phyloP scores from a whole-genome alignment of 805 yeast genomes.

The fission yeast (Schizosaccharomyces pombe) region DNA sequence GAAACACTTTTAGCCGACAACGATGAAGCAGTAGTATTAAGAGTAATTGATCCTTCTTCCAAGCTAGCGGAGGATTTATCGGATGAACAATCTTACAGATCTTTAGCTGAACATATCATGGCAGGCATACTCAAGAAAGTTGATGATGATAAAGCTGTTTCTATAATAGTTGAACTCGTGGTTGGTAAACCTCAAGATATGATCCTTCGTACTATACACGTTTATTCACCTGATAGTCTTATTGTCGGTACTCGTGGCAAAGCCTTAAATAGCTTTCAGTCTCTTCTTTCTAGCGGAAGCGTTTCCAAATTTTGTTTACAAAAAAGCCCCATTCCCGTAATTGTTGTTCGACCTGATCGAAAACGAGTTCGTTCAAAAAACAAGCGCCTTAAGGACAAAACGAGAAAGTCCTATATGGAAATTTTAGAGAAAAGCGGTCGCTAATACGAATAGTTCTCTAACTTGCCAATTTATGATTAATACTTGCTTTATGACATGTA shows the following conservation, averaged over 20 bases:
- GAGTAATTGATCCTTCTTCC: slow-evolving; percentile 20
- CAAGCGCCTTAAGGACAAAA: slow-evolving; percentile 16
- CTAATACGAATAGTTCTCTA: background rate
- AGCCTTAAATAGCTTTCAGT: slow-evolving; percentile 18
- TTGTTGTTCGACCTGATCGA: slow-evolving; percentile 22
- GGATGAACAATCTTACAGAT: slow-evolving; percentile 13
- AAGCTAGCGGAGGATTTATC: slow-evolving; percentile 6
- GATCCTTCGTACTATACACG: slow-evolving; percentile 21
- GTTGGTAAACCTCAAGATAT: slow-evolving; percentile 23
- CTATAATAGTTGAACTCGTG: slow-evolving; percentile 22
- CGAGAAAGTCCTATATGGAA: slow-evolving; percentile 12
- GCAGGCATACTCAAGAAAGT: slow-evolving; percentile 17
- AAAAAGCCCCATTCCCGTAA: slow-evolving; percentile 24
- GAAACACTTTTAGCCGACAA: slow-evolving; percentile 23
- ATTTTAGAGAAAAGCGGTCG: slow-evolving; percentile 10
- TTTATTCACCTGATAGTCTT: slow-evolving; percentile 24
- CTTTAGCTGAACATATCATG: slow-evolving; percentile 18
- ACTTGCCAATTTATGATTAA: background rate
- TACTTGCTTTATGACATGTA: background rate
- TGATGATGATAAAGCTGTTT: slow-evolving; percentile 17
- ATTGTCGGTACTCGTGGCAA: slow-evolving; percentile 25
- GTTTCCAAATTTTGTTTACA: slow-evolving; percentile 27
- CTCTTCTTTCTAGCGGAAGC: slow-evolving; percentile 21
- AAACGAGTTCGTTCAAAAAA: slow-evolving; percentile 15
- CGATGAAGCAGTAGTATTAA: slow-evolving; percentile 24